These are phyloP conservation scores for Nannizzia gypsea DNA, from an alignment of 2,329 filamentous ascomycete genomes.

Conservation along the genomic window DNA sequence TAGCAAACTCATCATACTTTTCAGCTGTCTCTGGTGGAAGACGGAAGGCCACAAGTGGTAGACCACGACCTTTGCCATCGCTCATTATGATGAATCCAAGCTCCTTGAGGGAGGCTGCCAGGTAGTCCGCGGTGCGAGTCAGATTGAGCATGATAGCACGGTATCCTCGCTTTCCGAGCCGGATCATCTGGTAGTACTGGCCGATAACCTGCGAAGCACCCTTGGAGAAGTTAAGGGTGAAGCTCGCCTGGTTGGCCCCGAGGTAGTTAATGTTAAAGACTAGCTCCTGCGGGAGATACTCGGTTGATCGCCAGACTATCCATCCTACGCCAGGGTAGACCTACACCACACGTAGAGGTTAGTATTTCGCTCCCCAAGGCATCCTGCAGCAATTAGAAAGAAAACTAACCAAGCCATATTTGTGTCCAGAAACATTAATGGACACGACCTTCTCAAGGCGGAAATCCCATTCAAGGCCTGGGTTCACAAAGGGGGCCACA, in stretches of 20 bases:
- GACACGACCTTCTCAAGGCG: slow-evolving; percentile 75
- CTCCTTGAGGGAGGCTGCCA: slow-evolving; percentile 58
- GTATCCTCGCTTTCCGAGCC: slow-evolving; percentile 86
- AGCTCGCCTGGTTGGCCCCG: slow-evolving; percentile 85
- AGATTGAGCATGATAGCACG: slow-evolving; percentile 88
- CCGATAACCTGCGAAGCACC: slow-evolving; percentile 89
- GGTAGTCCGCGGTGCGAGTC: slow-evolving; percentile 78
- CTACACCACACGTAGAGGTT: slow-evolving; percentile 31
- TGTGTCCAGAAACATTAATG: slow-evolving; percentile 92
- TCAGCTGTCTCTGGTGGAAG: slow-evolving; percentile 47
- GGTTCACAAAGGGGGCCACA: slow-evolving; percentile 80
- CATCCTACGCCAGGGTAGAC: slow-evolving; percentile 90
- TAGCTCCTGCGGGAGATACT: slow-evolving; percentile 77
- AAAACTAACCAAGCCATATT: slow-evolving; percentile 49
- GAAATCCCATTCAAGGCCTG: slow-evolving; percentile 83
- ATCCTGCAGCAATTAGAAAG: slow-evolving; percentile 15
- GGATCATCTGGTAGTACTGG: slow-evolving; percentile 95
- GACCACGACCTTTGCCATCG: slow-evolving; percentile 59
- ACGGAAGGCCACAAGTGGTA: slow-evolving; percentile 84
- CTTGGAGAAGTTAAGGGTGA: slow-evolving; percentile 96
- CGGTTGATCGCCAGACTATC: slow-evolving; percentile 76
- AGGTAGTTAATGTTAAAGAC: slow-evolving; percentile 99
- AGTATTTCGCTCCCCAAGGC: slow-evolving; percentile 31
- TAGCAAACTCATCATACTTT: slow-evolving; percentile 58
- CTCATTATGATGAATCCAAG: slow-evolving; percentile 85